Evolutionary conservation across 2,329 filamentous ascomycete genomes (phyloP).

Genomic region (Paecilomyces sp.): DNA sequence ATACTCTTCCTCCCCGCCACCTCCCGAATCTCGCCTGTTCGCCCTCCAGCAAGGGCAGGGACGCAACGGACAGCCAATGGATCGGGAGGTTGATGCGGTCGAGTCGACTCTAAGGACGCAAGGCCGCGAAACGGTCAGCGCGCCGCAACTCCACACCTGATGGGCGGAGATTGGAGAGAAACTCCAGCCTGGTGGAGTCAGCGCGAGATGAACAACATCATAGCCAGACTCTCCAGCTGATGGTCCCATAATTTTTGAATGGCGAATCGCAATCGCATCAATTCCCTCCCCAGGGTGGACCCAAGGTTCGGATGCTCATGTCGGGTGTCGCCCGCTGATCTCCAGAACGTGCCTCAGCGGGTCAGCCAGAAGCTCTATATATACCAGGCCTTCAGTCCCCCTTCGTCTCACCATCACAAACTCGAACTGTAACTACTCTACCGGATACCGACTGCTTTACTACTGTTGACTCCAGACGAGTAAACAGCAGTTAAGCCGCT

Average conservation of each 20-base stretch:
- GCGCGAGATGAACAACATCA: no score
- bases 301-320: background rate
- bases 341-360: background rate
- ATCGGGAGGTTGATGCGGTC: background rate
- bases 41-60: background rate
- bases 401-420: background rate
- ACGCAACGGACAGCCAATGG: background rate
- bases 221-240: background rate
- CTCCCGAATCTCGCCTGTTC: background rate
- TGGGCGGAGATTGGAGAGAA: no score
- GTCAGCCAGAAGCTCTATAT: background rate
- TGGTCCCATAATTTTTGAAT: background rate
- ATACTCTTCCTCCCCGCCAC: background rate
- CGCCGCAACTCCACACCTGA: no score
- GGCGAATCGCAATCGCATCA: background rate
- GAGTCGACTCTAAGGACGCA: background rate
- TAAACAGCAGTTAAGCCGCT: background rate
- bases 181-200: no score
- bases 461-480: background rate
- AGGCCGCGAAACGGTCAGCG: no score
- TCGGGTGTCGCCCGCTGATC: background rate
- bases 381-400: background rate
- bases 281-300: background rate
- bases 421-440: background rate
- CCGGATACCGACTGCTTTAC: background rate